A percentile compares a stretch with the other conserved stretches of the same genome.
phyloP scores from a whole-genome alignment of 768 basidiomycete species.

The Collybiopsis confluens region DNA sequence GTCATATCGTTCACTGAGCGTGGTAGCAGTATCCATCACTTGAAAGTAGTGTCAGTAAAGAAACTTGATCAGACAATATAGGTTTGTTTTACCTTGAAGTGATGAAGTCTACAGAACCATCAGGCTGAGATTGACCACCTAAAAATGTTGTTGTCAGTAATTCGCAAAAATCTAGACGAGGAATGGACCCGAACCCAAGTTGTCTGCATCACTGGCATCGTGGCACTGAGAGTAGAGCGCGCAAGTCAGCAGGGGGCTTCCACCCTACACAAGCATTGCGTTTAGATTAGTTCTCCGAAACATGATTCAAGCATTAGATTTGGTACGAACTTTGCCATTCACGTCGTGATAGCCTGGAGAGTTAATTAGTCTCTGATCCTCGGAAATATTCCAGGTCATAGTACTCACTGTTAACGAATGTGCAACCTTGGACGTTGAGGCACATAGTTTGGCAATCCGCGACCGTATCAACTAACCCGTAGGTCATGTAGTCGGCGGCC shows the following conservation, averaged over 20 bases:
- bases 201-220: slow-evolving; percentile 29
- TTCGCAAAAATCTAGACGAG: too few species aligned
- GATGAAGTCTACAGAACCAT: slow-evolving; percentile 38
- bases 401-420: slow-evolving; percentile 28
- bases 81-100: too few species aligned
- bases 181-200: slow-evolving; percentile 11
- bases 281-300: background rate
- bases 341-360: slow-evolving; percentile 29
- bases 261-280: slow-evolving; percentile 16
- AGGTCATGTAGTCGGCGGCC: slow-evolving; percentile 30
- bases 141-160: background rate
- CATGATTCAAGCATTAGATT: too few species aligned
- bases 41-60: too few species aligned
- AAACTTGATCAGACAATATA: too few species aligned
- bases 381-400: too few species aligned
- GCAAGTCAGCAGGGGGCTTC: slow-evolving; percentile 32
- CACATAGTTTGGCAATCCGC: slow-evolving; percentile 31
- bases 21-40: too few species aligned
- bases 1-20: too few species aligned
- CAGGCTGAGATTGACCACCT: slow-evolving; percentile 39
- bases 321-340: slow-evolving; percentile 27
- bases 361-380: background rate
- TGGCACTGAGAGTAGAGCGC: slow-evolving; percentile 34
- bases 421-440: slow-evolving; percentile 25
- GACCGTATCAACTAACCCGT: slow-evolving; percentile 30